phyloP scores from a whole-genome alignment of 352 stramenopile species.

The Phytopythium chamaehyphon region DNA sequence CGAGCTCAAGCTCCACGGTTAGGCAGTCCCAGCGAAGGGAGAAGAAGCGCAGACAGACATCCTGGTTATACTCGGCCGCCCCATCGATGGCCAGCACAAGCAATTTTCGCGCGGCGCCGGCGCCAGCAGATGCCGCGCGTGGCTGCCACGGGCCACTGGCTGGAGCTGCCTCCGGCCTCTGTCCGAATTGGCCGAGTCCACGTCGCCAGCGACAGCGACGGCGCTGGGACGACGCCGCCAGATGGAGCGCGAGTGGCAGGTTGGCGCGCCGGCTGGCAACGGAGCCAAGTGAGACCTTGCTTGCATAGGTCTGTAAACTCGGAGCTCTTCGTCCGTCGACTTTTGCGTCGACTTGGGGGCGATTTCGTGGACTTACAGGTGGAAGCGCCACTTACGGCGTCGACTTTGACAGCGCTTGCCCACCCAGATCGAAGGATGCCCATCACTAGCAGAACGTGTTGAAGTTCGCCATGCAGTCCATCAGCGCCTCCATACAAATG shows the following conservation, averaged over 20 bases:
- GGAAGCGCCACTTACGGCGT: neutral
- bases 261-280: neutral
- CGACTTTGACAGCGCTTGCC: neutral
- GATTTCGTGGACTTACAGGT: neutral
- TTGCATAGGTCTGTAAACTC: neutral
- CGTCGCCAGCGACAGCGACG: constrained; percentile 3
- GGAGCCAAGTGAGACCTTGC: neutral
- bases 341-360: neutral
- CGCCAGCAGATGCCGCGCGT: neutral
- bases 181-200: neutral
- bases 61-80: neutral
- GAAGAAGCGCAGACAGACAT: constrained; percentile 1
- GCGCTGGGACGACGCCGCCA: neutral
- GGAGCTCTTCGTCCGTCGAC: neutral
- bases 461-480: constrained; percentile 1
- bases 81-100: neutral
- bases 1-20: neutral
- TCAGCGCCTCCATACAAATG: too few relatives aligned
- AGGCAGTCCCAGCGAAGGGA: neutral
- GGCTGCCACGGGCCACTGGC: too few relatives aligned
- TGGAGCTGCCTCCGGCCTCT: neutral
- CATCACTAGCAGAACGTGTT: constrained; percentile 1
- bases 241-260: neutral
- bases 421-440: neutral
- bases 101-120: neutral